Base-by-base conservation (phyloP, 2,329 filamentous ascomycete species). In the Podosphaera xanthii region DNA sequence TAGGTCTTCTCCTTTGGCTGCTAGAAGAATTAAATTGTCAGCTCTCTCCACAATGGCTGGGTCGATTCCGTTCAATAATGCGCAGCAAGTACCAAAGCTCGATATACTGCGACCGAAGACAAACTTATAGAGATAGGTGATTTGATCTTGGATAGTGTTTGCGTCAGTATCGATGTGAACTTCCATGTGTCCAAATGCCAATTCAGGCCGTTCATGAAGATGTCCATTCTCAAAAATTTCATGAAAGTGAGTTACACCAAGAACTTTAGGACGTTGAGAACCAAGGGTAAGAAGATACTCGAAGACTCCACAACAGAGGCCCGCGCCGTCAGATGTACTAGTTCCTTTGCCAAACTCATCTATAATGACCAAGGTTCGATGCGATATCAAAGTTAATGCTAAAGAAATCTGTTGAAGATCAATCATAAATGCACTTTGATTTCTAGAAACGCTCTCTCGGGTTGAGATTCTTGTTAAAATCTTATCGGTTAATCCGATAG, bases 371-470 rank as follows among this genome's bases (percentile, higher is more conserved):
- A 98, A 74, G 66, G 87, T 96, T 55, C 81, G 78, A 10, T 78
- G 74, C 0, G 89, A 95, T 3, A 84, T 82, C 58, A 87, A 78
- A 60, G 78, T 85, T 57, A 92, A 75, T 0, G 86, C 82, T 59
- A 92, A 78, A 0, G 86, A 83, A 9, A 92, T 81, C 67, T 98
- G 91, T 65, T 92, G 87, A 22, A 98, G 71, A 65, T 98, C 92
- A 58, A 87, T 87, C 42, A 79, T 76, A 67, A 83, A 84, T 1
- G 81, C 77, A 64, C 80, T 83, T 63, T 83, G 79, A 30, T 76
- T 74, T 22, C 73, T 73, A 1, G 76, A 75, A 38, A 81, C 75
- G 60, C 77, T 82, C 65, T 84, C 81, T 61, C 82, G 75, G 0
- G 89, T 90, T 22, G 86, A 81, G 56, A 96, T 85, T 30, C 89